Base-by-base conservation (phyloP, 108 stramenopile genomes). In the Seminavis robusta region DNA sequence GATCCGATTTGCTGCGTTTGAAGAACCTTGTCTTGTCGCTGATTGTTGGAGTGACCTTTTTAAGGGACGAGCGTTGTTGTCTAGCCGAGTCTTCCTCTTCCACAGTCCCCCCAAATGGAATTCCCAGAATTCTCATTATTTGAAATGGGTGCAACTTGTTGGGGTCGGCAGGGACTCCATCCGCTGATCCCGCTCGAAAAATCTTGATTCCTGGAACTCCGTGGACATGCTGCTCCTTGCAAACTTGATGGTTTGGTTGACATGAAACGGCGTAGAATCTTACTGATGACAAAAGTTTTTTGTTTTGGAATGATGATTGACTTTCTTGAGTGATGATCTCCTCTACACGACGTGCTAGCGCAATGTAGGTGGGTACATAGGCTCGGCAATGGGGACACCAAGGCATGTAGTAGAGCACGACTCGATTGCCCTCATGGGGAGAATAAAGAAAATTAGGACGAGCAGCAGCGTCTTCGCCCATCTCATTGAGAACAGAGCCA, bases 261-360 rank as follows among this genome's bases (percentile, higher is more conserved):
- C 89, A 91, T 15, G 71, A 73, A 24, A 91, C 75, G 17, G 83
- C 89, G 61, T 79, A 65, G 19, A 90, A n/a, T n/a, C n/a, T n/a
- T n/a, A n/a, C n/a, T n/a, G n/a, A n/a, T n/a, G n/a, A n/a, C n/a
- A n/a, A n/a, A n/a, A n/a, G n/a, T n/a, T n/a, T n/a, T n/a, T n/a
- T n/a, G n/a, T n/a, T n/a, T n/a, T n/a, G n/a, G n/a, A n/a, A n/a
- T n/a, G n/a, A n/a, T n/a, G n/a, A n/a, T n/a, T n/a, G n/a, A n/a
- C n/a, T n/a, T n/a, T n/a, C n/a, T n/a, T n/a, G n/a, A n/a, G n/a
- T n/a, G n/a, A n/a, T n/a, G n/a, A n/a, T n/a, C n/a, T n/a, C n/a
- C n/a, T n/a, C n/a, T n/a, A n/a, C n/a, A n/a, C n/a, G n/a, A n/a
- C n/a, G n/a, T n/a, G n/a, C n/a, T n/a, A n/a, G n/a, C n/a, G n/a